Evolutionary conservation across 176 grass and related monocot genomes (phyloP), one percentile per base, ranked within the genome.

Genomic region (Puya raimondii): DNA sequence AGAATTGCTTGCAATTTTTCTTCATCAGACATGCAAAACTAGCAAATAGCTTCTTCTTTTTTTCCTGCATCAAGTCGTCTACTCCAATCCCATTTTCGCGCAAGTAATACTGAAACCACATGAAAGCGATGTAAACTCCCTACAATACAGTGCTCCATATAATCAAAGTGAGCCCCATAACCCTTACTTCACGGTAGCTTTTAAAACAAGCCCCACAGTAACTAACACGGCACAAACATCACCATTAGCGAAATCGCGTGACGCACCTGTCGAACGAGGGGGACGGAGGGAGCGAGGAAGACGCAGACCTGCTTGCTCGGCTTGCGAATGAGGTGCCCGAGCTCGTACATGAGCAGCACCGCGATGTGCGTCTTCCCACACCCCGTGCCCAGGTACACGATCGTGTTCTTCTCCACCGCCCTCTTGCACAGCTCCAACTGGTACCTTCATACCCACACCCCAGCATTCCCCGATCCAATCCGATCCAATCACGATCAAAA

Each of bases 361-460:
- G 92, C 92, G 23, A 96, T 91, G 70, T 89, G 92, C 48, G 92
- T 96, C 84, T 96, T 96, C 69, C 92, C 92, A 16, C 92, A 96
- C 49, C 92, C 88, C 1, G 92, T 96, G 17, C 81, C 92, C 3
- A 96, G 79, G 49, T 87, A 91, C 49, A 91, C 92, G 54, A 96
- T 77, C 49, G 87, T 89, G 77, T 96, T 91, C 68, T 91, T 81
- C 59, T 89, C 65, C 1, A 89, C 64, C 17, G 92, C 92, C 56
- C 75, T 87, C 67, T 85, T 81, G 74, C 92, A 87, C 22, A 96
- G 78, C 47, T 96, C 88, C 67, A 96, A 57, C 64, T 96, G 92
- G 67, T 96, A 96, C 79, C 88, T 96, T 57, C 33, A 49, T 76
- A 53, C 42, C 53, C 67, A 48, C 72, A 73, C 18, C 50, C 9